Percentiles rank a stretch among this genome's conserved stretches.
Conservation (phyloP, 1,139 yeast genomes). For the Geotrichum europaeum region DNA sequence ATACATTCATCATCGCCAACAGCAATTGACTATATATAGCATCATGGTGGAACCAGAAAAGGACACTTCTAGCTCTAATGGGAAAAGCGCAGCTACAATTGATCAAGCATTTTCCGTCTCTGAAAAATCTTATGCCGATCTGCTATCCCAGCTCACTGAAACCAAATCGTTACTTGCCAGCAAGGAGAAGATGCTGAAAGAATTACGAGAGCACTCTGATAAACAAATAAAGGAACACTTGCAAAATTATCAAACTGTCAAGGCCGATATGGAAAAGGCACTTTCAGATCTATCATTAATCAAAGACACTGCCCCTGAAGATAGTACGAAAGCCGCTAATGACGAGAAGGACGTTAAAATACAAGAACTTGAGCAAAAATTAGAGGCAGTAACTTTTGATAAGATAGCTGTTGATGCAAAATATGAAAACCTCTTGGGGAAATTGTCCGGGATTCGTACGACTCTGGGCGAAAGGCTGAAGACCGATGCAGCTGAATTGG, state of each 20-base stretch:
- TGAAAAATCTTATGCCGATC: not conserved
- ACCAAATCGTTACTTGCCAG: slow-evolving; percentile 11
- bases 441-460: slow-evolving; percentile 74
- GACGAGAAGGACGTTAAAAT: slow-evolving; percentile 20
- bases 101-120: slow-evolving; percentile 10
- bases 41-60: not conserved
- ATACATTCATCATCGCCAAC: slow-evolving; percentile 5
- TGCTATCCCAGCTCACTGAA: slow-evolving; percentile 15
- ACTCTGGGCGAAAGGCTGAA: slow-evolving; percentile 64
- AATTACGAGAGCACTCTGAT: not conserved
- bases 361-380: slow-evolving; percentile 33
- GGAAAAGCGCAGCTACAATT: slow-evolving; percentile 6
- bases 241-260: not conserved
- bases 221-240: slow-evolving; percentile 25
- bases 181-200: slow-evolving; percentile 1
- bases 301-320: slow-evolving; percentile 6
- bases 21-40: not conserved
- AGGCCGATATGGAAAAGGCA: slow-evolving; percentile 11
- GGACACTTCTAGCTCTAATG: not conserved
- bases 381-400: slow-evolving; percentile 45
- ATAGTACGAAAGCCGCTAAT: not conserved
- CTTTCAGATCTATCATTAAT: slow-evolving; percentile 10
- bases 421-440: slow-evolving; percentile 66
- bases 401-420: slow-evolving; percentile 63
- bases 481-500: slow-evolving; percentile 39